Conservation (phyloP, 768 basidiomycete species). For the Collybiopsis luxurians region DNA sequence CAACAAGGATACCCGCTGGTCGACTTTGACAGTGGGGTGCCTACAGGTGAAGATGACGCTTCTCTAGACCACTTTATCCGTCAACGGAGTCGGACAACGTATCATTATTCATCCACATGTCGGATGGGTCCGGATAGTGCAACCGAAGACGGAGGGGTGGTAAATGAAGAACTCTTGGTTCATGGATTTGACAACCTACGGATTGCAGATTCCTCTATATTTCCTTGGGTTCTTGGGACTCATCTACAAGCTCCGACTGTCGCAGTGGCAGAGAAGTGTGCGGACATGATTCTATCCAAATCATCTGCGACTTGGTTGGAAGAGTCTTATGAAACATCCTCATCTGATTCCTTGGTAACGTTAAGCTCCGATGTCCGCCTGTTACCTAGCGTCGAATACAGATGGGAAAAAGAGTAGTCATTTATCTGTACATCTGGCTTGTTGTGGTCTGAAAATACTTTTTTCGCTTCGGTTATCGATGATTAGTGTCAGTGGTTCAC, state of each 20-base stretch:
- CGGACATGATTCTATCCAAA: no score
- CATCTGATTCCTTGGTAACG: no score
- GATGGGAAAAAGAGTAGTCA: no score
- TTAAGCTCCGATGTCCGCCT: no score
- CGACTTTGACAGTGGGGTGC: slow-evolving; percentile 1
- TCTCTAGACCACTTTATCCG: slow-evolving; percentile 6
- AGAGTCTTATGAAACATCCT: no score
- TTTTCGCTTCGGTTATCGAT: no score
- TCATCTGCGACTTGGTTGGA: no score
- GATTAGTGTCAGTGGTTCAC: no score
- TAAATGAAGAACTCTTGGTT: slow-evolving; percentile 5
- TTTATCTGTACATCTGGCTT: no score
- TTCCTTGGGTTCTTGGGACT: slow-evolving; percentile 5
- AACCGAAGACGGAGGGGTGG: slow-evolving; percentile 1
- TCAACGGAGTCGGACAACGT: slow-evolving; percentile 2
- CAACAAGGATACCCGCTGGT: neutral
- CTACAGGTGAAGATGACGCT: neutral
- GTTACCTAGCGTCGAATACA: no score
- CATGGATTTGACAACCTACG: slow-evolving; percentile 8
- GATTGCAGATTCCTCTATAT: slow-evolving; percentile 2
- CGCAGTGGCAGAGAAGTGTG: no score
- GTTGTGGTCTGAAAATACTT: no score
- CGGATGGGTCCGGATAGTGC: slow-evolving; percentile 5
- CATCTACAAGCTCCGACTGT: slow-evolving; percentile 1
- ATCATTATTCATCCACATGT: slow-evolving; percentile 9